These are phyloP conservation scores for Sporopachydermia lactativora DNA, from an alignment of 805 yeast genomes.

Conservation along the genomic window DNA sequence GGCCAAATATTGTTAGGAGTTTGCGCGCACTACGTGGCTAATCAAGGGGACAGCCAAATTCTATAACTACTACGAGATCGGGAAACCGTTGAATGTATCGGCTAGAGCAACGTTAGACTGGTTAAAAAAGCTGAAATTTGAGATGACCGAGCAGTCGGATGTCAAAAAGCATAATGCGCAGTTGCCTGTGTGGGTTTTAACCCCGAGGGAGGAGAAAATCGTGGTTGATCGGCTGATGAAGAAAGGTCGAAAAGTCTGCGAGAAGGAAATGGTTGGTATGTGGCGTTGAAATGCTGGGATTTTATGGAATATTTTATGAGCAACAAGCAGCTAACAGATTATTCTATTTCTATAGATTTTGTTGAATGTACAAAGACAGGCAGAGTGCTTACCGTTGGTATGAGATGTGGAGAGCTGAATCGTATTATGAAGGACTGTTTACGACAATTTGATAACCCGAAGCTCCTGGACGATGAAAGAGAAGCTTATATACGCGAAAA, in stretches of 20 bases:
- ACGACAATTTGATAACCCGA: background rate
- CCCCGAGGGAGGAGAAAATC: slow-evolving; percentile 23
- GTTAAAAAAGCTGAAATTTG: no score
- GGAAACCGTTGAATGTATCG: no score
- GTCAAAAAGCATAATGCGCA: slow-evolving; percentile 2
- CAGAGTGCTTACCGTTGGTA: background rate
- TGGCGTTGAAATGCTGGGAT: no score
- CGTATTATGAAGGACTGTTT: background rate
- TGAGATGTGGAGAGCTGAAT: slow-evolving; percentile 2
- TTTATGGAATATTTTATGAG: no score
- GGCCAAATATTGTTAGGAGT: no score
- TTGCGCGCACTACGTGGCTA: no score
- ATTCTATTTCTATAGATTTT: background rate
- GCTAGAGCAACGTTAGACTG: no score
- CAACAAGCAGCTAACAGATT: no score
- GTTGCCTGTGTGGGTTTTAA: slow-evolving; percentile 22
- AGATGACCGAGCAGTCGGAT: no score
- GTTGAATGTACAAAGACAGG: slow-evolving; percentile 3
- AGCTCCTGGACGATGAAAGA: slow-evolving; percentile 2
- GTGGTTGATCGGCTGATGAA: slow-evolving; percentile 14
- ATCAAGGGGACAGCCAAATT: no score
- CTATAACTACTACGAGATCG: no score
- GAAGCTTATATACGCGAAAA: slow-evolving; percentile 2
- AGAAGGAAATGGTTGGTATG: slow-evolving; percentile 1
- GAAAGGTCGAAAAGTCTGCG: slow-evolving; percentile 3